Conservation (phyloP, 805 yeast genomes). For the Isabelozyma heimii region DNA sequence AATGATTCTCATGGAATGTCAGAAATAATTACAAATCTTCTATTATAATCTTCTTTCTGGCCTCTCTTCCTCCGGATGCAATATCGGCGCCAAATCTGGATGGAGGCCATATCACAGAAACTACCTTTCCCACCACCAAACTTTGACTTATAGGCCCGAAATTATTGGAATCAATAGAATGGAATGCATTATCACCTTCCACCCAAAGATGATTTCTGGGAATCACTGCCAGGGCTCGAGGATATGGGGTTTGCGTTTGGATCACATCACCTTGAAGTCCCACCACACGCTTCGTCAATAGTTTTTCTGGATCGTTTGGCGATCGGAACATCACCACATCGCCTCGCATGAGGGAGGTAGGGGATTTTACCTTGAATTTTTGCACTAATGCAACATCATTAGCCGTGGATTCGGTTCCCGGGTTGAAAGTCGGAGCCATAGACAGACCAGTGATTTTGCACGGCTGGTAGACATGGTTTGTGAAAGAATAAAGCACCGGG, state of each 20-base stretch:
- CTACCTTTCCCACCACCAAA: slow-evolving; percentile 73
- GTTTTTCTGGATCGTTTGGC: slow-evolving; percentile 73
- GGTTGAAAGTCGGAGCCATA: slow-evolving; percentile 88
- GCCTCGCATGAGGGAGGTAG: slow-evolving; percentile 49
- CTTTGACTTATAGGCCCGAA: slow-evolving; percentile 90
- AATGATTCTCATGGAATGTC: too few relatives aligned
- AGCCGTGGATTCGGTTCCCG: slow-evolving; percentile 45
- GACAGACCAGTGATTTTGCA: slow-evolving; percentile 77
- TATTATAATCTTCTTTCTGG: slow-evolving; percentile 2
- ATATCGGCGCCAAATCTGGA: slow-evolving; percentile 27
- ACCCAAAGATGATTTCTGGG: slow-evolving; percentile 90
- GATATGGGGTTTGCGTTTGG: slow-evolving; percentile 62
- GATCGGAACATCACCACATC: slow-evolving; percentile 78
- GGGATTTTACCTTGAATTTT: slow-evolving; percentile 55
- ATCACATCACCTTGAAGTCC: slow-evolving; percentile 74
- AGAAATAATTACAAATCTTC: not conserved
- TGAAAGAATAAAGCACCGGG: slow-evolving; percentile 69
- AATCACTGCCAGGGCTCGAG: slow-evolving; percentile 55
- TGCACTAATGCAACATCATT: slow-evolving; percentile 67
- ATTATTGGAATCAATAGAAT: slow-evolving; percentile 78
- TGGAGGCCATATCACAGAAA: slow-evolving; percentile 66
- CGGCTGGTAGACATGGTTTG: slow-evolving; percentile 70
- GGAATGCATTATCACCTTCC: slow-evolving; percentile 83
- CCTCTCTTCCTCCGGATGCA: slow-evolving; percentile 21
- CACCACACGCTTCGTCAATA: slow-evolving; percentile 77